Evolutionary conservation across 2,329 filamentous ascomycete genomes (phyloP).

Genomic region (Didymellaceae sp.): DNA sequence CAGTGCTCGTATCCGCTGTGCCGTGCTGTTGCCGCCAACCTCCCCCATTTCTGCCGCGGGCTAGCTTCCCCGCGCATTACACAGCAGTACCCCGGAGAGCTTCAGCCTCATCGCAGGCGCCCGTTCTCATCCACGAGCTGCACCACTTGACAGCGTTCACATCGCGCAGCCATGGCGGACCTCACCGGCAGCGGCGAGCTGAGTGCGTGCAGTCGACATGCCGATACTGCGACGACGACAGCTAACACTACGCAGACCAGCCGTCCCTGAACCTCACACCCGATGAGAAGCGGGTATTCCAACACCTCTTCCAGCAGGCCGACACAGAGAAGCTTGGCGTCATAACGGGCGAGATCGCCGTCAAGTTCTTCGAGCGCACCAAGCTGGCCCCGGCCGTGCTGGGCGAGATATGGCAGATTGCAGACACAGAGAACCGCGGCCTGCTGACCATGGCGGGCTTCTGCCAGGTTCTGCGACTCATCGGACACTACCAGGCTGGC

Average conservation of each 20-base stretch:
- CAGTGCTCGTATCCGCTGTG: slow-evolving; percentile 7
- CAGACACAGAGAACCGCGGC: slow-evolving; percentile 94
- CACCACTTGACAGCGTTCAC: slow-evolving; percentile 20
- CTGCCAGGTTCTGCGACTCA: slow-evolving; percentile 88
- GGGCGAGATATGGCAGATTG: slow-evolving; percentile 98
- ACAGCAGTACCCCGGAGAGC: slow-evolving; percentile 35
- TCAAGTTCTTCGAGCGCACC: slow-evolving; percentile 98
- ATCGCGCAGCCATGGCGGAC: slow-evolving; percentile 45
- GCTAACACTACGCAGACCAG: slow-evolving; percentile 36
- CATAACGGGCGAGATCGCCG: slow-evolving; percentile 92
- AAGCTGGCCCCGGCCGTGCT: slow-evolving; percentile 83
- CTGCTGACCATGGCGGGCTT: slow-evolving; percentile 93
- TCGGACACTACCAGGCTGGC: slow-evolving; percentile 92
- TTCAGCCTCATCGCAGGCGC: slow-evolving; percentile 43
- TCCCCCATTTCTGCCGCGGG: slow-evolving; percentile 23
- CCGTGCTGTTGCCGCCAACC: slow-evolving; percentile 28
- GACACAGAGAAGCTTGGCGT: slow-evolving; percentile 91
- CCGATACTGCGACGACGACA: neutral
- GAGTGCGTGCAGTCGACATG: slow-evolving; percentile 29
- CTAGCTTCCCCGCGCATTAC: slow-evolving; percentile 36
- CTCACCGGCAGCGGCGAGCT: slow-evolving; percentile 42
- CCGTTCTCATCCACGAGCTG: slow-evolving; percentile 26
- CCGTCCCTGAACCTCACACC: slow-evolving; percentile 81
- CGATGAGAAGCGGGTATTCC: slow-evolving; percentile 93
- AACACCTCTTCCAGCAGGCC: slow-evolving; percentile 89